Evolutionary conservation across 345 rosid genomes (phyloP), one percentile per base, ranked within the genome.

Genomic region (Rhodamnia argentea): DNA sequence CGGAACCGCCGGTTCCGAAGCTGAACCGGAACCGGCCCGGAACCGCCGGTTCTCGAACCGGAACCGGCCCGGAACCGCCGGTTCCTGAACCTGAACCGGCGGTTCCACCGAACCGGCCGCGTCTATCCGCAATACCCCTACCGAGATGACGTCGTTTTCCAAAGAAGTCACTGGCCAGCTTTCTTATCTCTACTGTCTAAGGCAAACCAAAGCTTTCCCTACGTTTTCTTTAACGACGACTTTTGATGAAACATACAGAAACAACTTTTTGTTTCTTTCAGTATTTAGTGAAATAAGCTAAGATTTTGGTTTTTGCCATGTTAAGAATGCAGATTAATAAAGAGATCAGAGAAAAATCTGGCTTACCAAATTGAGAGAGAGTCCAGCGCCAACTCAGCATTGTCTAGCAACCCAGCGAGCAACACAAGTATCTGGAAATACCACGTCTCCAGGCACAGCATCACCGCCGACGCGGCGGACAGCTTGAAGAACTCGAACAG

Each of bases 401-500:
- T 90, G 57, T 92, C 91, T 11, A 94, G 91, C 86, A 94, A 88
- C 3, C 95, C 95, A 59, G 96, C 92, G 29, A 93, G 86, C 10
- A 94, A 89, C 51, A 94, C 96, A 4, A 93, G 89, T 15, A 93
- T 86, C 89, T 94, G 94, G 85, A 91, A 91, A 76, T 94, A 93
- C 95, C 95, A 91, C 50, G 92, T 85, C 90, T 94, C 96, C 27
- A 94, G 91, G 85, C 93, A 92, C 81, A 93, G 89, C 96, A 94
- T 94, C 62, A 94, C 92, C 52, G 94, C 95, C 4, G 96, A 94
- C 10, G 95, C 91, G 20, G 91, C 94, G 50, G 95, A 92, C 62
- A 94, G 92, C 89, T 90, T 90, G 83, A 92, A 91, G 86, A 93
- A 94, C 50, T 81, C 86, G 82, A 86, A 42, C 60, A 93, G 62